These are phyloP conservation scores for Thelephora ganbajun DNA, from an alignment of 768 basidiomycete species.

Conservation along the genomic window DNA sequence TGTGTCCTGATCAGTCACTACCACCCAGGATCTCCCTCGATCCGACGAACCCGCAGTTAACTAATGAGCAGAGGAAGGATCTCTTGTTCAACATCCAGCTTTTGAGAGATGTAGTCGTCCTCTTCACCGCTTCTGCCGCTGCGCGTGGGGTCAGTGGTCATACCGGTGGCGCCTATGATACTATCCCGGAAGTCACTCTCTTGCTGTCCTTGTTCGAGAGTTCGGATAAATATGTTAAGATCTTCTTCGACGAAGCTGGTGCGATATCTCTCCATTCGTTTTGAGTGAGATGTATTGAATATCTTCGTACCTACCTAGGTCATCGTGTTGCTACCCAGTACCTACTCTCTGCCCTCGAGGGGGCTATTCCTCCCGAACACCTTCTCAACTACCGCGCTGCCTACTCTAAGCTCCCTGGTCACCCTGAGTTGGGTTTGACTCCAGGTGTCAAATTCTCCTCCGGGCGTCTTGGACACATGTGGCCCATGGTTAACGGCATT, in stretches of 20 bases:
- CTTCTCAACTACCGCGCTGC: constrained; percentile 79
- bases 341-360: constrained; percentile 66
- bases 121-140: constrained; percentile 77
- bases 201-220: constrained; percentile 60
- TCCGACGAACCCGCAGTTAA: constrained; percentile 47
- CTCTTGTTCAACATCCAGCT: constrained; percentile 64
- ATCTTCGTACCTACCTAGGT: constrained; percentile 29
- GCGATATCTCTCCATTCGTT: constrained; percentile 11
- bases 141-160: constrained; percentile 82
- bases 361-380: constrained; percentile 56
- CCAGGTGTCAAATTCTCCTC: constrained; percentile 92
- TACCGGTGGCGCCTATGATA: constrained; percentile 46
- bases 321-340: constrained; percentile 89
- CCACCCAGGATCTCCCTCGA: constrained; percentile 52
- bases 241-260: constrained; percentile 78
- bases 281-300: constrained; percentile 3
- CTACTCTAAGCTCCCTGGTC: constrained; percentile 76
- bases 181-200: constrained; percentile 76
- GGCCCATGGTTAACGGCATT: constrained; percentile 79
- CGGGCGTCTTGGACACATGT: constrained; percentile 86
- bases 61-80: constrained; percentile 41
- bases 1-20: constrained; percentile 4
- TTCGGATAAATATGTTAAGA: constrained; percentile 47
- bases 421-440: constrained; percentile 80
- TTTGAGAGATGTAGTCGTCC: constrained; percentile 71